Evolutionary conservation across 2,329 filamentous ascomycete species (phyloP), one percentile per base, ranked within the genome.

Genomic region (Trichophaea hybrida): DNA sequence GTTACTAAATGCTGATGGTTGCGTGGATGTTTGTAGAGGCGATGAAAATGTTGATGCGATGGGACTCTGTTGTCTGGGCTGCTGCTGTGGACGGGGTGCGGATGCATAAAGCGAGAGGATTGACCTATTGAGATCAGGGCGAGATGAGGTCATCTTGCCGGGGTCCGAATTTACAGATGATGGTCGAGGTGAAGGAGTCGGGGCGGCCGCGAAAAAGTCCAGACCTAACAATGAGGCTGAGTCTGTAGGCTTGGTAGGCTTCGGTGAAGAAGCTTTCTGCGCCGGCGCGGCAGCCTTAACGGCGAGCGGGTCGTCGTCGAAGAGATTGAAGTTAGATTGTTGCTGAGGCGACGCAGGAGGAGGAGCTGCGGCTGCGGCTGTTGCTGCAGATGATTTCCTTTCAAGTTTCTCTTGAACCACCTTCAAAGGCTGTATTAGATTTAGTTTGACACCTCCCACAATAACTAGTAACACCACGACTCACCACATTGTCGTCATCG

Each of bases 81-180:
- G 64, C 13, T 74, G 72, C 24, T 86, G 85, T n/a, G 87, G 82
- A 69, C 88, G 86, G 1, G 89, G 86, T 4, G 82, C 81, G 6
- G 88, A 86, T 8, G 90, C 88, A 71, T 98, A 98, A 13, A 98
- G 79, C 6, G 93, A 98, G 53, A 98, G 75, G 62, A 98, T 98
- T 1, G 91, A 97, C 73, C 96, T 91, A 74, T 98, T 98, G 61
- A 98, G 76, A 70, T 98, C 93, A 2, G 91, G 90, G 63, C 93
- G 80, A 50, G 89, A 94, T 10, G 83, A 80, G 4, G 84, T 80
- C 17, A 88, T 88, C 73, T 88, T 64, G 31, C 61, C 64, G 17
- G 64, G 66, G 46, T 64, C 66, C 12, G 65, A 63, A 44, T 59
- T 61, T 31, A 64, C 58, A 33, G 65, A 66, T 10, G 63, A 61